Conservation (phyloP, 495 filamentous ascomycete genomes). For the Melanomma pulvis-pyrius region DNA sequence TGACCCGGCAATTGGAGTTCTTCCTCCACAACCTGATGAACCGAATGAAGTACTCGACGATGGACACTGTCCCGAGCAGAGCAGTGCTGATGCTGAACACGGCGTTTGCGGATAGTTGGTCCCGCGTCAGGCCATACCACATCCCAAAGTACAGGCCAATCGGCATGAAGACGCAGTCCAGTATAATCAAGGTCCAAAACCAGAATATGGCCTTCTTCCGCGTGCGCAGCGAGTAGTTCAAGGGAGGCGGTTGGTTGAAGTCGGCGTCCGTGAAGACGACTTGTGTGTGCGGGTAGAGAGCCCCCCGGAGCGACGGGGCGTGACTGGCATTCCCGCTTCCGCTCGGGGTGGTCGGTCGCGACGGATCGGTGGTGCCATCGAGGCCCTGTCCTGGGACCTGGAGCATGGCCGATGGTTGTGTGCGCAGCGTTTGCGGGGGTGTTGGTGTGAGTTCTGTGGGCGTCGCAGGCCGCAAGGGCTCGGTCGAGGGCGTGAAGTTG, state of each 20-base stretch:
- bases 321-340: conserved; percentile 21
- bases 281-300: conserved; percentile 33
- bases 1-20: conserved; percentile 54
- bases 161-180: conserved; percentile 59
- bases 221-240: conserved; percentile 60
- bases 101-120: conserved; percentile 55
- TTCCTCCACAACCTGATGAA: conserved; percentile 49
- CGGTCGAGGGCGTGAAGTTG: conserved; percentile 22
- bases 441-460: neutral
- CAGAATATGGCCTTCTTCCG: conserved; percentile 58
- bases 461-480: conserved; percentile 21
- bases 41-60: conserved; percentile 59
- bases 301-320: conserved; percentile 14
- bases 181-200: conserved; percentile 61
- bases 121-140: conserved; percentile 54
- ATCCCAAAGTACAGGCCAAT: conserved; percentile 60
- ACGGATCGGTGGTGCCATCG: neutral
- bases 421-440: neutral
- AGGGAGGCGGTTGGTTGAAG: conserved; percentile 52
- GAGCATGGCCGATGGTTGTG: neutral
- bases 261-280: conserved; percentile 37
- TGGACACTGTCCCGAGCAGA: conserved; percentile 59
- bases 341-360: neutral
- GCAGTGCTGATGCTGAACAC: conserved; percentile 64
- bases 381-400: conserved; percentile 17